phyloP scores from a whole-genome alignment of 345 rosid genomes.

The Conringia planisiliqua region DNA sequence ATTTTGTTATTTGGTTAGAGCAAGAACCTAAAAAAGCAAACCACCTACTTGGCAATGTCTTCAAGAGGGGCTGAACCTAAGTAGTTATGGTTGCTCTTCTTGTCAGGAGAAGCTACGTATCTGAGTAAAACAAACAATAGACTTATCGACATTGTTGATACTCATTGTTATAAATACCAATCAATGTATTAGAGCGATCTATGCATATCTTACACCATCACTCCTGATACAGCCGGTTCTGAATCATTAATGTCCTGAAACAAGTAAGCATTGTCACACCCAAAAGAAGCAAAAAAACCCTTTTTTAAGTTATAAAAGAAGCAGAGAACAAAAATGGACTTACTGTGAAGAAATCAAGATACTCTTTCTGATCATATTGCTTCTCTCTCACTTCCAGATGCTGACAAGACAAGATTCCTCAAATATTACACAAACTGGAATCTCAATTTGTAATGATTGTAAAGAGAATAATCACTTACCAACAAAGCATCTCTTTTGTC shows the following conservation, averaged over 20 bases:
- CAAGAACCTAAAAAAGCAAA: background rate
- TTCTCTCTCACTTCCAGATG: constrained; percentile 85
- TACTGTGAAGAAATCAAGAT: constrained; percentile 77
- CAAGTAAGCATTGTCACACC: constrained; percentile 8
- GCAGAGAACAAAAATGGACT: constrained; percentile 21
- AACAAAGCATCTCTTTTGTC: constrained; percentile 63
- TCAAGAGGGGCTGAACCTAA: constrained; percentile 78
- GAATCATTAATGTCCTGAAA: constrained; percentile 60
- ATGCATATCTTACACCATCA: constrained; percentile 67
- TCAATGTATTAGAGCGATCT: background rate
- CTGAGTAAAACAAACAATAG: constrained; percentile 36
- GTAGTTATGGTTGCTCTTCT: constrained; percentile 62
- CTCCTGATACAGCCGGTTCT: constrained; percentile 69
- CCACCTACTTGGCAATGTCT: constrained; percentile 72
- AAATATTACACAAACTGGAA: background rate
- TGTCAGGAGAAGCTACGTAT: constrained; percentile 79
- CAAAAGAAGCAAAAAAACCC: background rate
- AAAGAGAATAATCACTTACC: constrained; percentile 39
- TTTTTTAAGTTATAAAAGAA: background rate
- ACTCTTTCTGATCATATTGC: constrained; percentile 85
- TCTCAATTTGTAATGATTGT: background rate
- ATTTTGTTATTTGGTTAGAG: background rate
- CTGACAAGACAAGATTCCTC: constrained; percentile 31
- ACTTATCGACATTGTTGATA: background rate
- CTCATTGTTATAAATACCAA: background rate